Evolutionary conservation across 2,329 filamentous ascomycete species (phyloP).

Genomic region (Leptoxyphium fumago): DNA sequence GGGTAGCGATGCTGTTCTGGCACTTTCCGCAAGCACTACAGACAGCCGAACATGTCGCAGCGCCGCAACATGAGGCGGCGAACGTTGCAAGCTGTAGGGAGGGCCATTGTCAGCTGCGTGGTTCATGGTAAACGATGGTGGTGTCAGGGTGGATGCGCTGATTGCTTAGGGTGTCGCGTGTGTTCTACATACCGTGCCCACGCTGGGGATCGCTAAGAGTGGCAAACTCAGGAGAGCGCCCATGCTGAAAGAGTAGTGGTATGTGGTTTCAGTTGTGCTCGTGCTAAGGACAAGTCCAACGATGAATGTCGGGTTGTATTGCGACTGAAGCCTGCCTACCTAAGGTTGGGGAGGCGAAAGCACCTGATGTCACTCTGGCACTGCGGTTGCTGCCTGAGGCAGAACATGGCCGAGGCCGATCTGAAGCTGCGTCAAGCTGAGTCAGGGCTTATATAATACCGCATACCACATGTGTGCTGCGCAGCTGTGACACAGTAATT

Average conservation of each 20-base stretch:
- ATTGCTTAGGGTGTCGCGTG: neutral
- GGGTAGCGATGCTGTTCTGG: slow-evolving; percentile 91
- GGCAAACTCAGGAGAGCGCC: slow-evolving; percentile 83
- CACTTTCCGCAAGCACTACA: slow-evolving; percentile 95
- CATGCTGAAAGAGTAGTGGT: slow-evolving; percentile 40
- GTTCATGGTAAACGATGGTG: neutral
- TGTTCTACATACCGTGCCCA: slow-evolving; percentile 56
- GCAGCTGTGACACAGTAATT: too few relatives aligned
- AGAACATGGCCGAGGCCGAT: too few relatives aligned
- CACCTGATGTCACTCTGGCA: too few relatives aligned
- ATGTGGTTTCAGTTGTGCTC: too few relatives aligned
- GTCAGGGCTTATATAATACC: too few relatives aligned
- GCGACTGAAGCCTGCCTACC: too few relatives aligned
- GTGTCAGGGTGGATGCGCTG: slow-evolving; percentile 5
- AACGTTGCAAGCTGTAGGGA: slow-evolving; percentile 54
- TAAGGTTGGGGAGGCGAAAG: too few relatives aligned
- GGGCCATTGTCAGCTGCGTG: slow-evolving; percentile 6
- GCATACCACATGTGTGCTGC: too few relatives aligned
- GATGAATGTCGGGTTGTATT: too few relatives aligned
- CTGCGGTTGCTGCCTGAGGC: too few relatives aligned
- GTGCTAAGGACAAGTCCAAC: too few relatives aligned
- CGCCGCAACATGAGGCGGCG: slow-evolving; percentile 84
- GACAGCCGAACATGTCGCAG: slow-evolving; percentile 88
- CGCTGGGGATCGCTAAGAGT: slow-evolving; percentile 72
- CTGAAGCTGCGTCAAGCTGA: too few relatives aligned